These are phyloP conservation scores for Heterococcus sp. DNA, from an alignment of 108 stramenopile species.

Conservation along the genomic window DNA sequence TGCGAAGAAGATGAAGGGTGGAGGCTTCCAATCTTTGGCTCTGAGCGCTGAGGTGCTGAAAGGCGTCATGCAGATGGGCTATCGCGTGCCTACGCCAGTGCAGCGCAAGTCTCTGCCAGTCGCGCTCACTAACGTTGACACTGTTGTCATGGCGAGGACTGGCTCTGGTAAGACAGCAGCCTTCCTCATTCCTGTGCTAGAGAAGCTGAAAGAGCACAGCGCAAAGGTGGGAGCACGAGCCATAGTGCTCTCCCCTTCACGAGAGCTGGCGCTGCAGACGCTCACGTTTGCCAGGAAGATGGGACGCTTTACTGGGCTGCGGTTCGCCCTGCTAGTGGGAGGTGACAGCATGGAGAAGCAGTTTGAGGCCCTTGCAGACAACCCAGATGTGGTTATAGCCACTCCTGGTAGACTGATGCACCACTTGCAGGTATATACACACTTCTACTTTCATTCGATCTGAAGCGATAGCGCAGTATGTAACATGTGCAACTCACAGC, in stretches of 20 bases:
- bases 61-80: constrained; percentile 80
- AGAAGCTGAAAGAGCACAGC: constrained; percentile 64
- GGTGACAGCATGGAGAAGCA: constrained; percentile 94
- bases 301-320: constrained; percentile 69
- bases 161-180: constrained; percentile 92
- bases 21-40: constrained; percentile 39
- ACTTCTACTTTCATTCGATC: background rate
- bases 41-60: constrained; percentile 30
- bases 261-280: constrained; percentile 87
- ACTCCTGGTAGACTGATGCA: constrained; percentile 97
- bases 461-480: background rate
- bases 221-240: constrained; percentile 61
- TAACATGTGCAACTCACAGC: background rate
- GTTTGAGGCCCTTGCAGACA: constrained; percentile 76
- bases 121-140: constrained; percentile 78
- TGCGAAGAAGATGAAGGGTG: constrained; percentile 24
- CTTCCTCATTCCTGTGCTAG: constrained; percentile 87
- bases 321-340: constrained; percentile 79
- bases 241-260: constrained; percentile 87
- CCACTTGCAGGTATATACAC: constrained; percentile 63
- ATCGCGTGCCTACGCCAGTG: constrained; percentile 89
- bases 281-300: constrained; percentile 71
- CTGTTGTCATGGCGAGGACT: constrained; percentile 92
- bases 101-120: constrained; percentile 92
- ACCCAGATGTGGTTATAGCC: constrained; percentile 92